Conservation (phyloP, 495 filamentous ascomycete species). For the Penicillium argentinense region DNA sequence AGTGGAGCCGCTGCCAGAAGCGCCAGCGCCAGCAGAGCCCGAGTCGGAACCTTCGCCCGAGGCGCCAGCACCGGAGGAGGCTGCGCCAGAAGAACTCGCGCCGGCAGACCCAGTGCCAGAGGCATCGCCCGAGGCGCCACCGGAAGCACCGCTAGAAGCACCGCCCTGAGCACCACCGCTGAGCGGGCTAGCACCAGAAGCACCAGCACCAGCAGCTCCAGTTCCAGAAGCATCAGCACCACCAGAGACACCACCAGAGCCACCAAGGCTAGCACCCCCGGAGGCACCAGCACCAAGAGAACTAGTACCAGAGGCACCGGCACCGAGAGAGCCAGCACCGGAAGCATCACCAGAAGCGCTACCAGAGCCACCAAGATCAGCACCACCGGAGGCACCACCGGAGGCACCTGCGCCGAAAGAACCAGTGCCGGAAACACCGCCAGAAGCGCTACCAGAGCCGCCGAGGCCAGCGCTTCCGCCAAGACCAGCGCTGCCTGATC, state of each 20-base stretch:
- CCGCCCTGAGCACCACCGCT: neutral
- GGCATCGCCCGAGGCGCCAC: neutral
- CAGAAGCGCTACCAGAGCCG: no score
- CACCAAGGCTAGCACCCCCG: no score
- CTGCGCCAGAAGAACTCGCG: conserved; percentile 11
- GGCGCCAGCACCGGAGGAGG: conserved; percentile 5
- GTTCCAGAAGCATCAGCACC: no score
- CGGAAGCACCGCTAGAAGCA: conserved; percentile 4
- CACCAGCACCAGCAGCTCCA: no score
- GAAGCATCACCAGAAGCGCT: neutral
- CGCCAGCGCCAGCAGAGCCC: conserved; percentile 12
- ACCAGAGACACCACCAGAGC: no score
- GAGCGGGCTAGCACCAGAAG: no score
- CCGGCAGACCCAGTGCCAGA: conserved; percentile 11
- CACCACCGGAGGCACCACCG: neutral
- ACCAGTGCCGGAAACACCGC: no score
- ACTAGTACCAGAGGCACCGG: no score
- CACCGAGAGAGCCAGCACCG: conserved; percentile 2
- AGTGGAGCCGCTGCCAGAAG: conserved; percentile 14
- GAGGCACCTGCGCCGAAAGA: no score
- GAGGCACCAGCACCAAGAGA: no score
- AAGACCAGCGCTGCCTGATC: conserved; percentile 3
- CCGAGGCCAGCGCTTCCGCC: no score
- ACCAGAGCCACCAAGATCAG: neutral
- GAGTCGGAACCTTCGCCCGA: conserved; percentile 9